These are phyloP conservation scores for Penicillium digitatum DNA, from an alignment of 2,329 filamentous ascomycete genomes.

Conservation along the genomic window DNA sequence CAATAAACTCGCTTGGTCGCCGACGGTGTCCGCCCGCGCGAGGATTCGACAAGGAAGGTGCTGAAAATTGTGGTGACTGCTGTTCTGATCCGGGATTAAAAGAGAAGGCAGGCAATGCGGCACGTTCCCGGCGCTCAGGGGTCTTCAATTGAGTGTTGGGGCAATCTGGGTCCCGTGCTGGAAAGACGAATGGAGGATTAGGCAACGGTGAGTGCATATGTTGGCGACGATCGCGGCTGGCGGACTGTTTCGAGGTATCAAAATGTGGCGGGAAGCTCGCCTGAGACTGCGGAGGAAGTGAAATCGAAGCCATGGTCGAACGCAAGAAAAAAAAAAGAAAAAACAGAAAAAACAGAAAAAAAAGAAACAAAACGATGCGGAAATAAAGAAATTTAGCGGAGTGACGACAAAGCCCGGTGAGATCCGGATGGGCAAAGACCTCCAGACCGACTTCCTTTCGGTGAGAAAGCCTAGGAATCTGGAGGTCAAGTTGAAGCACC, in stretches of 20 bases:
- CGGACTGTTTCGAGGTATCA: conserved; percentile 17
- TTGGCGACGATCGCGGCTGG: conserved; percentile 24
- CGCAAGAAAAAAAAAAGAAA: background rate
- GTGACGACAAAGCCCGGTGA: conserved; percentile 8
- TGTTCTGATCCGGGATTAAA: conserved; percentile 34
- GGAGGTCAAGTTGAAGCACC: conserved; percentile 21
- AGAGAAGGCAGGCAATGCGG: conserved; percentile 38
- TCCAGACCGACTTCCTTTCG: conserved; percentile 25
- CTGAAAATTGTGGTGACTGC: conserved; percentile 47
- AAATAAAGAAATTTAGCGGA: conserved; percentile 10
- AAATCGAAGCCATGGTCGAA: conserved; percentile 37
- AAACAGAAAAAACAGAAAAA: conserved; percentile 1
- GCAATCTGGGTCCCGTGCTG: conserved; percentile 45
- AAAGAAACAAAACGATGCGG: conserved; percentile 2
- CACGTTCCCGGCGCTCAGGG: conserved; percentile 42
- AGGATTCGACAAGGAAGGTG: conserved; percentile 49
- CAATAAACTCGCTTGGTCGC: conserved; percentile 82
- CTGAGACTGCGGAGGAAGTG: conserved; percentile 30
- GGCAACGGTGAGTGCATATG: conserved; percentile 41
- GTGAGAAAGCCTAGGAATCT: conserved; percentile 23
- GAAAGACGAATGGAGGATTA: conserved; percentile 65
- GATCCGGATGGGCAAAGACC: conserved; percentile 24
- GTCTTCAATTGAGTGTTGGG: conserved; percentile 39
- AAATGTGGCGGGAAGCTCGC: conserved; percentile 30
- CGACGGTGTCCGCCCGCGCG: conserved; percentile 64